Percentiles rank a stretch among this genome's conserved stretches.
Conservation (phyloP, 2,329 filamentous ascomycete species). For the Neonectria magnoliae region DNA sequence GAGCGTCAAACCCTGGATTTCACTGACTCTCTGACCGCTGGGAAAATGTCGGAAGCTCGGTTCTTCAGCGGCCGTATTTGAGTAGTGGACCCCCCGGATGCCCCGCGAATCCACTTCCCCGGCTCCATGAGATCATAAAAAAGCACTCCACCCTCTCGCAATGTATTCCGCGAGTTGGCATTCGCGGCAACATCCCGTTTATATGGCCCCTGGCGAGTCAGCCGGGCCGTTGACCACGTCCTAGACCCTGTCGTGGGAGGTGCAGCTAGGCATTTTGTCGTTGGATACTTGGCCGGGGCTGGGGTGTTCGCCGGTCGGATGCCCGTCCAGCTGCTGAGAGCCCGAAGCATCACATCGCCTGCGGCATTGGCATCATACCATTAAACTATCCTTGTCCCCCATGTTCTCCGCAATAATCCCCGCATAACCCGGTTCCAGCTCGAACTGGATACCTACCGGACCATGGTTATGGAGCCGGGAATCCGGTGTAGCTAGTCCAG, state of each 20-base stretch:
- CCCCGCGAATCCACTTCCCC: constrained; percentile 27
- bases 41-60: constrained; percentile 35
- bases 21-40: constrained; percentile 3
- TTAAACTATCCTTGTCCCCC: constrained; percentile 20
- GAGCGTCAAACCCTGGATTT: constrained; percentile 8
- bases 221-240: neutral
- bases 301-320: neutral
- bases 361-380: constrained; percentile 18
- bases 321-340: neutral
- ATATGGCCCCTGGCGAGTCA: constrained; percentile 15
- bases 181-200: constrained; percentile 24
- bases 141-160: constrained; percentile 17
- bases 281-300: constrained; percentile 10
- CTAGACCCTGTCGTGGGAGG: constrained; percentile 1
- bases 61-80: constrained; percentile 38
- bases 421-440: constrained; percentile 14
- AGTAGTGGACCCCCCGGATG: constrained; percentile 15
- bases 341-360: neutral
- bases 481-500: constrained; percentile 1
- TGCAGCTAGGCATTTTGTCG: constrained; percentile 3
- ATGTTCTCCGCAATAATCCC: constrained; percentile 21
- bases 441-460: neutral
- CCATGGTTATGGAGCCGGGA: constrained; percentile 5
- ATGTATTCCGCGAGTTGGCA: neutral
- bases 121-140: constrained; percentile 31